Evolutionary conservation across 78 protist genomes (phyloP).

Genomic region (Diacronema lutheri): DNA sequence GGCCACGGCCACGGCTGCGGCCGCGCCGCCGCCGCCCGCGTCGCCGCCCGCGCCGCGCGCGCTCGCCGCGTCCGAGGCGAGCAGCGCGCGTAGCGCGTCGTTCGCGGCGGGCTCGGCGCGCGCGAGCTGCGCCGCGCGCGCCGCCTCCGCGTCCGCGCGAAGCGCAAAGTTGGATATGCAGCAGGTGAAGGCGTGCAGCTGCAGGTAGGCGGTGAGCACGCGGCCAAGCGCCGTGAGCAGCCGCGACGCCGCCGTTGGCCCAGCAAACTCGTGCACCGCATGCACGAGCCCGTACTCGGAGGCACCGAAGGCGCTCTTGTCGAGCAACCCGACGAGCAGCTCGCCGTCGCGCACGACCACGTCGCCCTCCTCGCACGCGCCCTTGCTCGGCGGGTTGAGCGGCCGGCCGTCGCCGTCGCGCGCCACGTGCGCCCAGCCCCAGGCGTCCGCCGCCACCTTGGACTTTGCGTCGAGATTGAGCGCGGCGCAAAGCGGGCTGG

Average conservation of each 20-base stretch:
- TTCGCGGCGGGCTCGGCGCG: not conserved
- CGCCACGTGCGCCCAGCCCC: not conserved
- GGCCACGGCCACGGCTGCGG: not conserved
- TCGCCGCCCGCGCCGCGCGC: not conserved
- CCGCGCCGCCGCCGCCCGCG: not conserved
- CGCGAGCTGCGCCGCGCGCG: not conserved
- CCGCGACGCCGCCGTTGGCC: constrained; percentile 79
- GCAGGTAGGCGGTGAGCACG: constrained; percentile 80
- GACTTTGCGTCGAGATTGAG: not conserved
- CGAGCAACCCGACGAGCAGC: constrained; percentile 89
- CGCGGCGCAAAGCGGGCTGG: not conserved
- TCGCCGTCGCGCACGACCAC: constrained; percentile 60
- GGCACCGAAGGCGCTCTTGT: constrained; percentile 92
- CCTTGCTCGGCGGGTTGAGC: no score
- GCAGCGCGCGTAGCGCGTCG: not conserved
- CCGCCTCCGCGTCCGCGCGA: constrained; percentile 10
- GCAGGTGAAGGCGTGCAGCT: constrained; percentile 85
- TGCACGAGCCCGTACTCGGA: constrained; percentile 59
- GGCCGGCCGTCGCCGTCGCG: not conserved
- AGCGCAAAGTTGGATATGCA: constrained; percentile 90
- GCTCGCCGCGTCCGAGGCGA: not conserved
- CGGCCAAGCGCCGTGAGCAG: constrained; percentile 88
- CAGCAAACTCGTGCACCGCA: constrained; percentile 88
- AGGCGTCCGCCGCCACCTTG: not conserved
- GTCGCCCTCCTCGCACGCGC: not conserved